A percentile compares a stretch with the other conserved stretches of the same genome.
Evolutionary conservation across 208 protist genomes (phyloP).

Genomic region (Trypanosoma congolense): DNA sequence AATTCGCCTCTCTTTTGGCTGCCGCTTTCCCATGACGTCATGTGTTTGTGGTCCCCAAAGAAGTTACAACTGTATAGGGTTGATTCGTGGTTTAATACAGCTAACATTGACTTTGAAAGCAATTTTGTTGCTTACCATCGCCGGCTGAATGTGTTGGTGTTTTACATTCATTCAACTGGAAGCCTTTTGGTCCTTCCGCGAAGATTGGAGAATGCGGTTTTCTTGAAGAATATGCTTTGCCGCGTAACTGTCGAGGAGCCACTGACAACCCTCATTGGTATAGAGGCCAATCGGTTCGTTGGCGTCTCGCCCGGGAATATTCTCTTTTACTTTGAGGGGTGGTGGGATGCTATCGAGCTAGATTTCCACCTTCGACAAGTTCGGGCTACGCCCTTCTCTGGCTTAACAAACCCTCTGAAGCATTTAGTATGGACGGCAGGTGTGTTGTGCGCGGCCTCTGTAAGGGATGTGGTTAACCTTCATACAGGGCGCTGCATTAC

Average conservation of each 20-base stretch:
- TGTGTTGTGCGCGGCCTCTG: conserved; percentile 17
- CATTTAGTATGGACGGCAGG: conserved; percentile 12
- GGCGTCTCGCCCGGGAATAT: conserved; percentile 16
- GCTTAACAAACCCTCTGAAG: conserved; percentile 6
- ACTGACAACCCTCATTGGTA: conserved; percentile 14
- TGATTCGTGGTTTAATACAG: conserved; percentile 3
- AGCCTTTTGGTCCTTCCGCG: conserved; percentile 28
- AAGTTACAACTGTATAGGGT: conserved; percentile 21
- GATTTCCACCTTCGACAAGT: conserved; percentile 1
- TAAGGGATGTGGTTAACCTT: conserved; percentile 11
- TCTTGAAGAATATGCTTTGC: conserved; percentile 10
- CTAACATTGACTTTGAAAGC: conserved; percentile 21
- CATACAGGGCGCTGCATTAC: conserved; percentile 2
- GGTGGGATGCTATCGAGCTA: conserved; percentile 4
- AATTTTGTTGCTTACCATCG: conserved; percentile 29
- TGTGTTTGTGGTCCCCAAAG: conserved; percentile 32
- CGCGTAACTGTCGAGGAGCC: conserved; percentile 22
- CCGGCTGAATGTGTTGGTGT: conserved; percentile 20
- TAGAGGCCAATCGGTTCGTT: conserved; percentile 18
- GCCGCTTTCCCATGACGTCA: neutral
- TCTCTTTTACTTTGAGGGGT: conserved; percentile 23
- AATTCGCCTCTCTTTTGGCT: conserved; percentile 25
- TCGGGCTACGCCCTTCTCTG: neutral
- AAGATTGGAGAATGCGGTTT: too few species aligned
- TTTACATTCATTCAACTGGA: conserved; percentile 18